These are phyloP conservation scores for Botrytis byssoidea DNA, from an alignment of 2,329 filamentous ascomycete species.

Conservation along the genomic window DNA sequence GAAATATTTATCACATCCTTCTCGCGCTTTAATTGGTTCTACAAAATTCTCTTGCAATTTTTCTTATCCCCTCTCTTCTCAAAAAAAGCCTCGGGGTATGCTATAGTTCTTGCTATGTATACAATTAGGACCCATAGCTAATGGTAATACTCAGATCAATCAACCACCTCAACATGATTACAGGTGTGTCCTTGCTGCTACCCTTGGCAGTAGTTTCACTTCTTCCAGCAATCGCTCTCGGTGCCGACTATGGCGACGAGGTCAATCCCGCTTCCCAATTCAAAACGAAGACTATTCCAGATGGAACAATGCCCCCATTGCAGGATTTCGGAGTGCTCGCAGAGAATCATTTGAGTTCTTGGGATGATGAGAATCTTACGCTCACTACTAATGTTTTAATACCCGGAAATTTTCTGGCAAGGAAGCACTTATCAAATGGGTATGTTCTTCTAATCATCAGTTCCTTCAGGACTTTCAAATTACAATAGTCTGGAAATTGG, in stretches of 20 bases:
- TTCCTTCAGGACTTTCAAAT: neutral
- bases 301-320: constrained; percentile 18
- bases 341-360: constrained; percentile 10
- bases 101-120: no score
- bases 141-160: neutral
- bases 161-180: neutral
- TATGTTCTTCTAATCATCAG: constrained; percentile 15
- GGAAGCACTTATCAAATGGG: constrained; percentile 26
- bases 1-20: neutral
- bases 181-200: neutral
- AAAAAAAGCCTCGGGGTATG: neutral
- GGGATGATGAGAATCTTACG: constrained; percentile 11
- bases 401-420: constrained; percentile 23
- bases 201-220: neutral
- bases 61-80: neutral
- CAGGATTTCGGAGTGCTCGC: constrained; percentile 16
- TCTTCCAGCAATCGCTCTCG: neutral
- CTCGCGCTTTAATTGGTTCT: neutral
- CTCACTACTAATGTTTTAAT: constrained; percentile 21
- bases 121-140: neutral
- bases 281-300: constrained; percentile 22
- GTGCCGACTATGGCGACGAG: constrained; percentile 15
- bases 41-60: neutral
- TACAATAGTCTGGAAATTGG: neutral
- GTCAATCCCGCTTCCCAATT: constrained; percentile 22